Conservation (phyloP, 176 grass and related monocot genomes). For the Oryza meridionalis region DNA sequence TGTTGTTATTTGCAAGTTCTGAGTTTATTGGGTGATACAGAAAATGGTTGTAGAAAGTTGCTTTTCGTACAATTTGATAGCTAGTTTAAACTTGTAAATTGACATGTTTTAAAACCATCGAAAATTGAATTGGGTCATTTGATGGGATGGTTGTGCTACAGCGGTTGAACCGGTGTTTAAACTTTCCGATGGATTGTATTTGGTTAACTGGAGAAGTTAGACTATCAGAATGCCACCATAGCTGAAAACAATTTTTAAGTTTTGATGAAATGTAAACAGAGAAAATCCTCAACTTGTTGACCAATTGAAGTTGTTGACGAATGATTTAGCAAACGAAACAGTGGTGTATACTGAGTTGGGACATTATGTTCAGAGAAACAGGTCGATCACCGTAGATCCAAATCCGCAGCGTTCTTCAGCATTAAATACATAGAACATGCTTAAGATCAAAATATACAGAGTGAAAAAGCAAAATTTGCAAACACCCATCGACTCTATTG, state of each 20-base stretch:
- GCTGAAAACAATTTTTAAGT: background rate
- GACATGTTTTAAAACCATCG: background rate
- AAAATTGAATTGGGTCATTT: background rate
- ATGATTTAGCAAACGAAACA: background rate
- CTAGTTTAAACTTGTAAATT: background rate
- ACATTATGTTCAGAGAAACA: background rate
- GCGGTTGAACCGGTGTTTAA: too few relatives aligned
- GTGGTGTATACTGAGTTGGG: too few relatives aligned
- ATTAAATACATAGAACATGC: background rate
- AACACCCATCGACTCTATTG: background rate
- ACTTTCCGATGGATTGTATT: background rate
- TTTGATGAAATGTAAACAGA: background rate
- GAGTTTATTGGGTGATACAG: background rate
- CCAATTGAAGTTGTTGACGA: background rate
- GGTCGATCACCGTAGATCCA: background rate
- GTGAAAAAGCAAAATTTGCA: background rate
- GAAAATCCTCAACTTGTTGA: background rate
- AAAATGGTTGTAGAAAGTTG: conserved; percentile 5
- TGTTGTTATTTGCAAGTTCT: background rate
- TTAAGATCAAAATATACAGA: background rate
- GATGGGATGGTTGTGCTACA: background rate
- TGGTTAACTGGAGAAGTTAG: background rate
- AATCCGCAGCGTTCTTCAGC: background rate
- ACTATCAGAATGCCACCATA: background rate
- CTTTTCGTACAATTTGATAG: background rate